Base-by-base conservation (phyloP, 2,329 filamentous ascomycete species). In the Verticillium zaregamsianum region DNA sequence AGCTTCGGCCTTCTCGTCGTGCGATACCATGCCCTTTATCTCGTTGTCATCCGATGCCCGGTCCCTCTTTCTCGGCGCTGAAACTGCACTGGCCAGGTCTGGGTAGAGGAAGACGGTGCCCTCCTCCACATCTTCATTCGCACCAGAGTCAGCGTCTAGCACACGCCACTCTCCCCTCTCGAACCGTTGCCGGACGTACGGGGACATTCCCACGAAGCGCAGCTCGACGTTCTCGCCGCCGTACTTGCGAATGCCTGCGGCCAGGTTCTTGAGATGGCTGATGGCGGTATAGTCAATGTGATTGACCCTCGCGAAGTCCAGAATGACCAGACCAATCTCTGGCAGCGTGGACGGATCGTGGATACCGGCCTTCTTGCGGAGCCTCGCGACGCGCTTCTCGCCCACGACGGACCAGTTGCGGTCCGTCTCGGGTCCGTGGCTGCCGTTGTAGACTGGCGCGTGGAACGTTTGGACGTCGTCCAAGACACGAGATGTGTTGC, bases 381-480 rank as follows among this genome's bases (percentile, higher is more conserved):
- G 75, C 20, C 76, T 76, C 0, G 70, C 70, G 0, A 85, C 75
- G 12, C 80, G 77, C 35, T 80, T 79, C 66, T 80, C 77, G 2
- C 77, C 78, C 0, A 79, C 78, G 0, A 85, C 82, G 32, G 81
- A 85, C 84, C 84, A 87, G 62, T 77, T 83, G 3, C 82, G 76
- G 31, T 80, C 77, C 0, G 69, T 69, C 57, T 58, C 57, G 28
- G 57, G 57, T 28, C 57, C 57, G 57, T 73, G 70, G 0, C 72
- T 69, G 6, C 74, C 71, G 56, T 74, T 72, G 62, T 78, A 76
- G 3, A 73, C 68, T 0, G 76, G 74, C 0, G 77, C 72, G 63
- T 80, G 77, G 63, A 76, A 74, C 0, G 78, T 81, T 64, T 83
- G 79, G 40, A 86, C 69, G 1, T 75, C 73, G 64, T 86, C 82